A percentile compares a stretch with the other conserved stretches of the same genome.
Evolutionary conservation across 2,329 filamentous ascomycete genomes (phyloP).

Genomic region (Sporothrix pallida): DNA sequence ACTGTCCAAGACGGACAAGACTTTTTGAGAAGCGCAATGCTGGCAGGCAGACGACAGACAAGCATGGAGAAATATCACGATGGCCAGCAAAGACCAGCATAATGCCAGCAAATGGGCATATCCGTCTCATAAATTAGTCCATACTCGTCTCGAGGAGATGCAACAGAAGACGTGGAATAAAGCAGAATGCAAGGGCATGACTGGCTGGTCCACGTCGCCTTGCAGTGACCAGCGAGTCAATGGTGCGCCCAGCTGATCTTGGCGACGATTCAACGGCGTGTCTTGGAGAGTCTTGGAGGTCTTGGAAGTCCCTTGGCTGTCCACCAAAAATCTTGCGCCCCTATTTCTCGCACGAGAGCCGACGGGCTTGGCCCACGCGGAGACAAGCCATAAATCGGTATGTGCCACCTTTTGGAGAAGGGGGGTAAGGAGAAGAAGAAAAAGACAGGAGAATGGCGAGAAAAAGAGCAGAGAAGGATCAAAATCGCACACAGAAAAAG

Average conservation of each 20-base stretch:
- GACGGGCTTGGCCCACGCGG: constrained; percentile 1
- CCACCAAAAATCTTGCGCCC: not conserved
- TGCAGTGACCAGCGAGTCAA: not conserved
- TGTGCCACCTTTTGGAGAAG: not conserved
- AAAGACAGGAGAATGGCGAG: too few species aligned
- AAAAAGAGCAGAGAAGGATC: not conserved
- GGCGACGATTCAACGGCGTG: constrained; percentile 13
- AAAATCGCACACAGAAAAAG: too few species aligned
- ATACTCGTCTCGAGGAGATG: not conserved
- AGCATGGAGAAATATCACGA: not conserved
- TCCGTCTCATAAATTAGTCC: not conserved
- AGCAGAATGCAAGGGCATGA: not conserved
- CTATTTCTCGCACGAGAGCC: not conserved
- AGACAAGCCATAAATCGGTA: not conserved
- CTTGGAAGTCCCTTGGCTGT: constrained; percentile 3
- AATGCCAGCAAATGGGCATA: not conserved
- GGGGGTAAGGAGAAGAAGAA: not conserved
- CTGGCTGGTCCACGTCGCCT: not conserved
- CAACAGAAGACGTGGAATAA: not conserved
- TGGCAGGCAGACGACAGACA: not conserved
- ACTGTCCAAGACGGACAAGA: not conserved
- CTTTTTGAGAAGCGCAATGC: too few species aligned
- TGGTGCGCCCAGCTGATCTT: constrained; percentile 14
- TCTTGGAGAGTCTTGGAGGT: too few species aligned
- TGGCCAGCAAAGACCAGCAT: not conserved